Evolutionary conservation across 495 filamentous ascomycete species (phyloP), one percentile per base, ranked within the genome.

Genomic region (Talaromyces stipitatus): DNA sequence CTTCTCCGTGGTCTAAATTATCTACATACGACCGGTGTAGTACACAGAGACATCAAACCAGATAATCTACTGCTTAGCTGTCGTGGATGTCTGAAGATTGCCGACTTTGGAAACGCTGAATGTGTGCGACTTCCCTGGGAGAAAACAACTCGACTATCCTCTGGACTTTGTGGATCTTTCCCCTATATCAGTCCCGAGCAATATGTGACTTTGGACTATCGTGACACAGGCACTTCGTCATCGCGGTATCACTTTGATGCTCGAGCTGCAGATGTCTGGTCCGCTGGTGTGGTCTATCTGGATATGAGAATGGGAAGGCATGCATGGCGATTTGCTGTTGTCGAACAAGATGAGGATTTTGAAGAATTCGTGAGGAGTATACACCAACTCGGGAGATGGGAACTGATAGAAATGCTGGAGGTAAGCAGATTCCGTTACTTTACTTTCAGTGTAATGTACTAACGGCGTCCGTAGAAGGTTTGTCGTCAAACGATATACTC

Each of bases 121-220:
- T 58, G 56, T 20, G 32, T 58, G 12, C 45, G 56, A 32, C 48
- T 58, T 12, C 56, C 56, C 3, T 58, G 56, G 56, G 56, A 58
- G 30, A 52, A 18, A 45, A 33, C 30, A 10, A 24, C 11, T 32
- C 45, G 33, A 20, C 33, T 51, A 24, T 24, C 47, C 8, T 38
- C 46, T 18, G 56, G 56, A 7, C 46, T 58, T 24, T 58, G 56
- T 43, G 56, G 56, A 2, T 58, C 56, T 10, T 58, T 58, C 12
- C 56, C 56, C 9, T 58, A 58, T 52, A 58, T 58, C 22, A 58
- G 56, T 30, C 56, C 56, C 0, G 56, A 58, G 32, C 56, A 58
- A 33, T 58, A 58, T 45, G 38, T 29, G 10, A 26, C 27, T n/a
- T 22, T 28, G 38, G 36, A 55, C 14, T 29, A 43, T 26, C 45